phyloP scores from a whole-genome alignment of 2,329 filamentous ascomycete genomes.

The Trichophyton rubrum region DNA sequence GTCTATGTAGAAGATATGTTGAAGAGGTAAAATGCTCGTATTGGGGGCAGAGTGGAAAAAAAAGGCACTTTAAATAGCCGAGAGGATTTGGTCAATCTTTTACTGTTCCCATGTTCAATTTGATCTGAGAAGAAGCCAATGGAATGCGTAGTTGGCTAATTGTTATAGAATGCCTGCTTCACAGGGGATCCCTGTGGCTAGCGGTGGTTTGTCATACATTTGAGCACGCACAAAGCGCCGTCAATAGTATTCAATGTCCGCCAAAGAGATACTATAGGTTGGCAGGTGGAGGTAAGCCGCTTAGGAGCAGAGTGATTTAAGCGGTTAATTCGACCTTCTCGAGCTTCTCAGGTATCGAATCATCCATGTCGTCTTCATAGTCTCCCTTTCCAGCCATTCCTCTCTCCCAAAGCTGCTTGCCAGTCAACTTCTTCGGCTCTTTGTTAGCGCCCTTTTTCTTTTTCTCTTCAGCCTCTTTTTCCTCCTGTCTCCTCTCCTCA shows the following conservation, averaged over 20 bases:
- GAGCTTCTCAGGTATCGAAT: conserved; percentile 45
- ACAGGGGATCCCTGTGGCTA: neutral
- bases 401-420: conserved; percentile 65
- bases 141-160: too few relatives aligned
- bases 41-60: neutral
- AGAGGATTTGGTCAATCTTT: neutral
- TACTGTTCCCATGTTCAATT: too few relatives aligned
- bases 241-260: neutral
- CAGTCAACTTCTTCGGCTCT: conserved; percentile 53
- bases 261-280: neutral
- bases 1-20: neutral
- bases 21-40: neutral
- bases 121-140: too few relatives aligned
- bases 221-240: neutral
- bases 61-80: neutral
- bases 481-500: conserved; percentile 55
- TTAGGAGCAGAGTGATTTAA: neutral
- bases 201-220: neutral
- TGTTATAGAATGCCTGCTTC: too few relatives aligned
- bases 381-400: conserved; percentile 56
- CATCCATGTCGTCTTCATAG: conserved; percentile 56
- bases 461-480: conserved; percentile 66
- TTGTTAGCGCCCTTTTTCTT: conserved; percentile 64
- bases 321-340: conserved; percentile 58
- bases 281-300: too few relatives aligned